Percentiles rank a stretch among this genome's conserved stretches.
phyloP scores from a whole-genome alignment of 1,284 basidiomycete genomes.

The Kwoniella shivajii region DNA sequence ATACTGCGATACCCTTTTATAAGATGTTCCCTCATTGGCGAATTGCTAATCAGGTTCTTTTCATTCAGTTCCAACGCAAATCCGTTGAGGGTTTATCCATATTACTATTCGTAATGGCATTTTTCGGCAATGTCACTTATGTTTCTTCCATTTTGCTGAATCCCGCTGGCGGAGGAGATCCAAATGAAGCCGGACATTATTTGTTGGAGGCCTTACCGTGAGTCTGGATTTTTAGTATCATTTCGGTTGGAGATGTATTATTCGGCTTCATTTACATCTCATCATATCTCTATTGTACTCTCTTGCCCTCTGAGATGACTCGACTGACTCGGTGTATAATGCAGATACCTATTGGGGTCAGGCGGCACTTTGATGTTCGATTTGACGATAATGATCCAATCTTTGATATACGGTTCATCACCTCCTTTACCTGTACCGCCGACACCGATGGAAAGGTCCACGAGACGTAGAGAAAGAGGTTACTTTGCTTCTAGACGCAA shows the following conservation, averaged over 20 bases:
- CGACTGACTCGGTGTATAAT: neutral
- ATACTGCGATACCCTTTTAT: no score
- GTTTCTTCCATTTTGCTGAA: conserved; percentile 73
- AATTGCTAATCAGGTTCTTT: neutral
- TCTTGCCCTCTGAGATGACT: neutral
- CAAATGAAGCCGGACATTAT: conserved; percentile 40
- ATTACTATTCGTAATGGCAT: conserved; percentile 86
- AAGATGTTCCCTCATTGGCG: neutral
- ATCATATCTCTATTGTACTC: neutral
- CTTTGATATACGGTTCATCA: conserved; percentile 59
- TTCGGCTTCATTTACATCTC: neutral
- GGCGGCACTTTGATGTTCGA: conserved; percentile 88
- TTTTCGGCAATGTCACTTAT: conserved; percentile 86
- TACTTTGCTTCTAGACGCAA: conserved; percentile 12
- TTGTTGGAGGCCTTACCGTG: conserved; percentile 51
- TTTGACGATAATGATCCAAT: conserved; percentile 74
- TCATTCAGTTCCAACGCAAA: conserved; percentile 74
- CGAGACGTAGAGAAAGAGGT: conserved; percentile 9
- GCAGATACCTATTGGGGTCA: conserved; percentile 79
- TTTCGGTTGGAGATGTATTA: neutral
- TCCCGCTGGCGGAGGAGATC: conserved; percentile 37
- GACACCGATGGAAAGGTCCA: conserved; percentile 18
- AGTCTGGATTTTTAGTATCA: conserved; percentile 16
- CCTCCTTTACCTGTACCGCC: conserved; percentile 34
- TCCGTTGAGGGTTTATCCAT: conserved; percentile 95